Evolutionary conservation across 805 yeast genomes (phyloP), one percentile per base, ranked within the genome.

Genomic region (Candida namnaoensis): DNA sequence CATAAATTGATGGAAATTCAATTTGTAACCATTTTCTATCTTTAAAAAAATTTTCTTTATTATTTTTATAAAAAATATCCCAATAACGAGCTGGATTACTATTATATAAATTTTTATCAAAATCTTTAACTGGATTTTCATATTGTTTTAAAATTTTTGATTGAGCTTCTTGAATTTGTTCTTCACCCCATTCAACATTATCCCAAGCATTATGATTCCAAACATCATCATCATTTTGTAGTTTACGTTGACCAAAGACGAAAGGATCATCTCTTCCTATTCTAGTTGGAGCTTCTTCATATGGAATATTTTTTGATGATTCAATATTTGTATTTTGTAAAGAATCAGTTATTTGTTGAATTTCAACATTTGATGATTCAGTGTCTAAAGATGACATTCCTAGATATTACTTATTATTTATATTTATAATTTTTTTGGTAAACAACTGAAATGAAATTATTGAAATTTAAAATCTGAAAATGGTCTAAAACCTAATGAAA

Each of bases 171-270:
- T 66, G 56, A 12, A 80, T 60, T 58, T 93, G 97, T 51, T 88
- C 95, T 40, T 84, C 88, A 39, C 95, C 97, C 96, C 96, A 90
- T 56, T 88, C 96, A 32, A 88, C 97, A 58, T 93, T 95, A 60
- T 93, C 99, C 84, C 78, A 70, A 0, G 99, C 99, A 58, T 93
- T 93, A 57, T 84, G 95, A 45, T 76, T 74, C 80, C 95, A 93
- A 1, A 93, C 95, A 27, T 88, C 88, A 5, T 82, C 79, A 13
- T 80, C 83, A 38, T 80, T 76, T 3, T 73, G 74, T 44, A 93
- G 66, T 48, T 64, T 77, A 42, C 99, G 69, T 58, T 88, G 95
- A 10, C 99, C 99, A 64, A 93, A 93, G 19, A 80, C 82, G 61
- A 88, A 91, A 6, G 99, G 99, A 32, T 77, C 69, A 51, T 90